Evolutionary conservation across 768 basidiomycete genomes (phyloP), one percentile per base, ranked within the genome.

Genomic region (Cystobasidium ongulense): DNA sequence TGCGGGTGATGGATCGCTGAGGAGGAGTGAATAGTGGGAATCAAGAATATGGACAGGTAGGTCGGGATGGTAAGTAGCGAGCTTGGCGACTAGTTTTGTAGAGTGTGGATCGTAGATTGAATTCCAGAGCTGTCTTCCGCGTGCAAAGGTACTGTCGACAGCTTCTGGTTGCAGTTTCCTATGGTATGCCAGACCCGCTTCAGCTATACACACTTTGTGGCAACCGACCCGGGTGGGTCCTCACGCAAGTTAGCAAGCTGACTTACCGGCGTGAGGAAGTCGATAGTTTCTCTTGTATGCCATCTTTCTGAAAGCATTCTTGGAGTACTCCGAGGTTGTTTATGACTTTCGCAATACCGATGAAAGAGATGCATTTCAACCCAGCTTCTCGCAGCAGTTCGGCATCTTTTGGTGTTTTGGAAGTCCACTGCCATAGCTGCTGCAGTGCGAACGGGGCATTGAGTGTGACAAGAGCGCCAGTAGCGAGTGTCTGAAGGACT

Each of bases 21-120:
- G 78, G 11, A 82, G 76, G 1, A 79, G 76, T 1, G 80, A 80
- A 76, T 83, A 83, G 72, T 83, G 82, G 27, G 82, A 81, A 27
- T 78, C 75, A 64, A 83, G 80, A 74, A 83, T 83, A 75, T 82
- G 81, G 41, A 82, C 80, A 25, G 82, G 82, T 11, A 83, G 79
- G 75, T 83, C 82, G 1, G 82, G 82, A 73, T 83, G 82, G 1
- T 81, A 80, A 11, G 76, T 73, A 13, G 63, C 73, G 31, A 83
- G 81, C 63, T 82, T 82, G 63, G 50, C 1, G 57, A 82, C 71
- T 31, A 82, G 80, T 54, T 82, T 83, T 21, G 62, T 65, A 29
- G 72, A 50, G 66, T 80, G 79, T 0, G 82, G 82, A 27, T 75
- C 73, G 78, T 83, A 83, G 75, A 83, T 83, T 0, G 76, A 75